Conservation (phyloP, 148 eudicot species). For the Fagopyrum esculentum region DNA sequence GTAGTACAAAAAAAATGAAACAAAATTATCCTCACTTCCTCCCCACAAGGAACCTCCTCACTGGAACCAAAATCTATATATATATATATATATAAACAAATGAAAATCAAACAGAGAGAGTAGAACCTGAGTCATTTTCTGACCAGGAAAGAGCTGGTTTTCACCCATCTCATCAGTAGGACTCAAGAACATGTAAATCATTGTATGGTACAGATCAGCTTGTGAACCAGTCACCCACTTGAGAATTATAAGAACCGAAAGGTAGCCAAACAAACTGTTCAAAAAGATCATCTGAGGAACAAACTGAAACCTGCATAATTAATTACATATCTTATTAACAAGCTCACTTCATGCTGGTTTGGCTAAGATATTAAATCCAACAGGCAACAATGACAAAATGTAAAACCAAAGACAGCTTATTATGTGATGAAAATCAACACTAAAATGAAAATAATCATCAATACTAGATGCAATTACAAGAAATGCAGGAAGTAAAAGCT, state of each 20-base stretch:
- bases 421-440: background rate
- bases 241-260: slow-evolving; percentile 39
- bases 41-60: too few relatives aligned
- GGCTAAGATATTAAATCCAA: background rate
- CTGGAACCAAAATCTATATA: too few relatives aligned
- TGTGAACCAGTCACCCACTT: slow-evolving; percentile 59
- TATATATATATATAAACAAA: background rate
- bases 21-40: too few relatives aligned
- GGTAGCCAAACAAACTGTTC: slow-evolving; percentile 56
- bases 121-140: slow-evolving; percentile 67
- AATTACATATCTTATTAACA: background rate
- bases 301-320: slow-evolving; percentile 40
- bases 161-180: slow-evolving; percentile 93
- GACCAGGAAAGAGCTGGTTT: slow-evolving; percentile 85
- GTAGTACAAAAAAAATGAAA: too few relatives aligned
- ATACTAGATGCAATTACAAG: background rate
- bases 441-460: background rate
- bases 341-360: background rate
- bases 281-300: slow-evolving; percentile 48
- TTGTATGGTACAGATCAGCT: slow-evolving; percentile 50
- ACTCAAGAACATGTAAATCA: slow-evolving; percentile 54
- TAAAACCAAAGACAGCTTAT: background rate
- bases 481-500: background rate
- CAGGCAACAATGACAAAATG: background rate
- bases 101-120: slow-evolving; percentile 3